Base-by-base conservation (phyloP, 2,329 filamentous ascomycete genomes). In the Aspergillus uvarum region DNA sequence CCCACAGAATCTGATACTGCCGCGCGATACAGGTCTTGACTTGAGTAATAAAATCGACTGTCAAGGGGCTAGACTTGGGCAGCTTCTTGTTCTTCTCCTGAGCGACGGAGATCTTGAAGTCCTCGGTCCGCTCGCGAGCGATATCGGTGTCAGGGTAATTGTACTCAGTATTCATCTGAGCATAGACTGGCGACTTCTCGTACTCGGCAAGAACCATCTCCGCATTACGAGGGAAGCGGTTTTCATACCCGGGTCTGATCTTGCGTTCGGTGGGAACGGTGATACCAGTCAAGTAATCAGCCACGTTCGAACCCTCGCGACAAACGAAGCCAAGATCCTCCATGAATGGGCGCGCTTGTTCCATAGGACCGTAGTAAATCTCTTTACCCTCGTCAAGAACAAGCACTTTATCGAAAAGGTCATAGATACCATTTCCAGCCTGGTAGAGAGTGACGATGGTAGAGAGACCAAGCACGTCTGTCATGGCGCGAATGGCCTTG, bases 321-420 rank as follows among this genome's bases (percentile, higher is more conserved):
- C 84, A 89, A 24, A 85, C 67, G 67, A 91, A 90, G 0, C 88
- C 88, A 1, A 87, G 74, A 0, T 79, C 73, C 67, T 89, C 86
- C 81, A 90, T 87, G 67, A 87, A 90, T 0, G 85, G 83, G 4
- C 80, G 75, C 0, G 88, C 88, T 61, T 87, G 78, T 5, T 79
- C 73, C 64, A 80, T 76, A 0, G 86, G 81, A 0, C 88, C 88
- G 63, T 88, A 89, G 75, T 83, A 90, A 50, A 89, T 81, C 65
- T 90, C 73, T 62, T 86, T 85, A 51, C 88, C 88, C 59, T 85
- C 82, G 51, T 90, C 87, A 3, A 90, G 80, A 8, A 90, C 82
- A 0, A 90, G 78, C 0, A 89, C 87, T 68, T 90, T 90, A 70
- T 90, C 87, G 69, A 90, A 90, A 0, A 87, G 79, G 26, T 88